Evolutionary conservation across 208 protist species (phyloP), one percentile per base, ranked within the genome.

Genomic region (Phytomonas sp.): DNA sequence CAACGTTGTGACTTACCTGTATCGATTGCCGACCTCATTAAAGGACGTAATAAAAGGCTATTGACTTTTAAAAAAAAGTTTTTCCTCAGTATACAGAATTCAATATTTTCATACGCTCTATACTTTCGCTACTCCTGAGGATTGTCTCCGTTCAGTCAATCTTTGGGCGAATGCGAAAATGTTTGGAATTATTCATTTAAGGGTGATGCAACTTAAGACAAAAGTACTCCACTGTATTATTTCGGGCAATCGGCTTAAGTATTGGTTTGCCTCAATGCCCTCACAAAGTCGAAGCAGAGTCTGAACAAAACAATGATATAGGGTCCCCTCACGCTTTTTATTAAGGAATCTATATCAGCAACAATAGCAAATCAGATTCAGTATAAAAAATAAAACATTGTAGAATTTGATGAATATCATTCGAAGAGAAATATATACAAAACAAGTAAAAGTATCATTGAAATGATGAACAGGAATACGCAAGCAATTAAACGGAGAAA

Each of bases 371-470:
- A 74, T 59, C 46, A 63, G 32, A 26, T 28, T 31, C 20, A n/a
- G 34, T 72, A 28, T 33, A 74, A 67, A 56, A 73, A 73, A 51
- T 28, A 67, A 76, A 68, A 73, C 2, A 68, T 60, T 30, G 1
- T 62, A 61, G 40, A 76, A 68, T 43, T 40, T 13, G 32, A 33
- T 29, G 33, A 17, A 66, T 66, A 63, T 36, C 36, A 31, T 66
- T 28, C 23, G 23, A 66, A 76, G 17, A 13, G 46, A 37, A 66
- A 65, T 71, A 65, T 32, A 69, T 73, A 74, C 59, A 73, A 67
- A 29, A 53, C 31, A 71, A 68, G 31, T 75, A 68, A 76, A 62
- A 66, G 5, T 40, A 34, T 51, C 32, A 28, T 36, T 67, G 60
- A 32, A 31, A 74, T 36, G 60, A 46, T 71, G 61, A 80, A 60